Base-by-base conservation (phyloP, 441 rosid genomes). In the Pelargonium fulgidum region DNA sequence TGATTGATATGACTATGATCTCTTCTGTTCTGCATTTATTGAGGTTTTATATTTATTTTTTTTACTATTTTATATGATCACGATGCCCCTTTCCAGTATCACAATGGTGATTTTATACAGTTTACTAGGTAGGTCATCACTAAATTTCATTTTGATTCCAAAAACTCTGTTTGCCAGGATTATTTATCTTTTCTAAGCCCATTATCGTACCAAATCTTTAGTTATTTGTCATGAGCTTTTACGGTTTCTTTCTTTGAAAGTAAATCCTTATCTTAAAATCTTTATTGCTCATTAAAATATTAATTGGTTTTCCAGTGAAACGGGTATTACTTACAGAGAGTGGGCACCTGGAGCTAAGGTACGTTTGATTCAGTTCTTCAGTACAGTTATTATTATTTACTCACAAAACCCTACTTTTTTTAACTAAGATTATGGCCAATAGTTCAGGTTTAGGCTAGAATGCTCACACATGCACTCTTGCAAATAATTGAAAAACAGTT, bases 301-400 rank as follows among this genome's bases (percentile, higher is more conserved):
- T 64, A 62, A 65, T 50, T 79, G 74, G 64, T 71, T 81, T 81
- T 84, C 72, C 86, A 91, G 99, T 77, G 87, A 77, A 76, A 82
- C 87, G 66, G 99, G 99, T 69, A 81, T 90, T 80, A 91, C 93
- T 66, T 94, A 91, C 76, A 80, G 96, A 71, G 99, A 94, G 81
- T 94, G 99, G 99, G 97, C 99, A 66, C 99, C 99, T 0, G 97
- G 96, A 86, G 99, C 99, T 45, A 90, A 81, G 96, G 99, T 94
- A 67, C 72, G 87, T 83, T 70, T 24, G 5, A 1, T 39, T 33
- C 19, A n/a, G 3, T 24, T 62, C 41, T 62, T 62, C 17, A 12
- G 42, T 26, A 62, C 26, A 24, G 39, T 62, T 26, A 20, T 58
- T 2, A 62, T 61, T 26, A 24, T 62, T 29, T 26, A 62, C 24